phyloP scores from a whole-genome alignment of 371 early-diverging fungal species.

The Actinomortierella wolfii region DNA sequence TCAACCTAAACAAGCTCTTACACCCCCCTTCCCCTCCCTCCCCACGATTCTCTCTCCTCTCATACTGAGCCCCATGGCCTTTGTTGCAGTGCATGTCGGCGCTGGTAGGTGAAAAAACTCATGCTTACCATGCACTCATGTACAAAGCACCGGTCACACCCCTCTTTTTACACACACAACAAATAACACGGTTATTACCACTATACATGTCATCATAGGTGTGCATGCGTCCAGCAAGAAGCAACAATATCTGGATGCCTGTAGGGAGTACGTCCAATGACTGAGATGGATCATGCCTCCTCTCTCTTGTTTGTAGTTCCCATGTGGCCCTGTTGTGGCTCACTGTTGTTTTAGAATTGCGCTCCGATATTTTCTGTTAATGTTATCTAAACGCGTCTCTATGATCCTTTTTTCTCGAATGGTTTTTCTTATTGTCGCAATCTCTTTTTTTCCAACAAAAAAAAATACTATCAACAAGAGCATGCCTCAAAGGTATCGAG shows the following conservation, averaged over 20 bases:
- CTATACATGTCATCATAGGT: conserved; percentile 8
- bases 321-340: neutral
- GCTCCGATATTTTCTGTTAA: no score
- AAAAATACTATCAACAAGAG: conserved; percentile 5
- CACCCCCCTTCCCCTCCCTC: no score
- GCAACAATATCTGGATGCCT: conserved; percentile 48
- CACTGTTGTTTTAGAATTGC: no score
- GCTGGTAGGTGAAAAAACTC: conserved; percentile 49
- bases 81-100: conserved; percentile 66
- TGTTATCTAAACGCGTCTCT: no score
- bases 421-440: neutral
- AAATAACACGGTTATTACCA: no score
- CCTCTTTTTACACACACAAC: no score
- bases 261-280: conserved; percentile 47
- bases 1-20: no score
- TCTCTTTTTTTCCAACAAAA: neutral
- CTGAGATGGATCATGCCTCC: neutral
- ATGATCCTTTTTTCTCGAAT: no score
- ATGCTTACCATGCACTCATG: neutral
- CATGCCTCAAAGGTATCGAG: conserved; percentile 21
- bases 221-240: conserved; percentile 53
- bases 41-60: neutral
- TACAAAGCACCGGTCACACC: neutral
- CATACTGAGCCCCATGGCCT: conserved; percentile 17
- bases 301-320: no score